Evolutionary conservation across 2,329 filamentous ascomycete species (phyloP).

Genomic region (Calonectria hawksworthii): DNA sequence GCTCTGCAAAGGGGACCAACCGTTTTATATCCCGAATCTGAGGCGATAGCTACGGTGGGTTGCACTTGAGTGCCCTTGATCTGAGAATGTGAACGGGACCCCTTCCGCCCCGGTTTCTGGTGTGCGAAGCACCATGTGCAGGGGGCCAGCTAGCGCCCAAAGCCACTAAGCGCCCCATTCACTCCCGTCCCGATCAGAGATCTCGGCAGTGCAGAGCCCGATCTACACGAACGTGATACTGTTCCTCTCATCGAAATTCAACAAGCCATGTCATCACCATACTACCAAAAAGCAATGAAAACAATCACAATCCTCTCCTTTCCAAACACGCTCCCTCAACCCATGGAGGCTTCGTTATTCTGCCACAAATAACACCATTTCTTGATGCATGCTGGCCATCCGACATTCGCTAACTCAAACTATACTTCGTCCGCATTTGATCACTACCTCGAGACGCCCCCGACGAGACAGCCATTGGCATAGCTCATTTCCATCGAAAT

Average conservation of each 20-base stretch:
- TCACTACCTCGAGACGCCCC: neutral
- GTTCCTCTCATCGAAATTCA: constrained; percentile 48
- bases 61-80: neutral
- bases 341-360: neutral
- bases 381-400: neutral
- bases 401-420: neutral
- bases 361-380: neutral
- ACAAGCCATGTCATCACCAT: constrained; percentile 44
- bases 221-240: constrained; percentile 50
- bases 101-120: neutral
- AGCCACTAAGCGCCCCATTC: constrained; percentile 20
- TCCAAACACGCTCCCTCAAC: neutral
- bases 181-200: constrained; percentile 35
- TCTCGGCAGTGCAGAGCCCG: constrained; percentile 39
- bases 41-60: neutral
- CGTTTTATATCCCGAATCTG: neutral
- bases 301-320: neutral
- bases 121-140: neutral
- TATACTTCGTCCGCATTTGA: neutral
- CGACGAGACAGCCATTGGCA: neutral
- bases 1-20: neutral
- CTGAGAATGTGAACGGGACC: neutral
- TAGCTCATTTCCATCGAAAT: neutral
- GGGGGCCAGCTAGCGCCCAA: neutral
- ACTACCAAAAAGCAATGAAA: constrained; percentile 25